phyloP scores from a whole-genome alignment of 305 asterid species.

The Fraxinus latifolia region DNA sequence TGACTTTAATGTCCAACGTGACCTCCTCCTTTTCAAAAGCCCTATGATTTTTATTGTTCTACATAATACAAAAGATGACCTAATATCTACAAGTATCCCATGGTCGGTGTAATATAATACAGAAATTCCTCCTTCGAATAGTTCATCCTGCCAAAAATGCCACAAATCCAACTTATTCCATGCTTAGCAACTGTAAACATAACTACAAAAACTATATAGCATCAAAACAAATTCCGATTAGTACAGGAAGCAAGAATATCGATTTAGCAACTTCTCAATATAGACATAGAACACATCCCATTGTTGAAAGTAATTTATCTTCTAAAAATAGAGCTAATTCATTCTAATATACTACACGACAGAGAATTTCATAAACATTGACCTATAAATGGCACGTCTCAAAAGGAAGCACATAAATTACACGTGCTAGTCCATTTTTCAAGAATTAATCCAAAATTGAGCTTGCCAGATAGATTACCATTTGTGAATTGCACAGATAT shows the following conservation, averaged over 20 bases:
- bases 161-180: neutral
- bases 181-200: neutral
- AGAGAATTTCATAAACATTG: neutral
- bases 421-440: neutral
- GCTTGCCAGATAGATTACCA: conserved; percentile 43
- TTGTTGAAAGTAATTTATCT: neutral
- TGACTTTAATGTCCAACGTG: neutral
- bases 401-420: neutral
- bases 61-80: neutral
- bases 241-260: neutral
- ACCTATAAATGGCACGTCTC: conserved; percentile 11
- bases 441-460: conserved; percentile 8
- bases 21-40: neutral
- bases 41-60: neutral
- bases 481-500: conserved; percentile 48
- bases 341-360: neutral
- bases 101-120: neutral
- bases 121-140: neutral
- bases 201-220: conserved; percentile 1
- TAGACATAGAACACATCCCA: neutral
- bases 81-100: neutral
- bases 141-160: neutral
- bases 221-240: neutral
- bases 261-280: neutral
- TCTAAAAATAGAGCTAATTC: neutral